phyloP scores from a whole-genome alignment of 306 rosid species.

The Rosa lucieae region DNA sequence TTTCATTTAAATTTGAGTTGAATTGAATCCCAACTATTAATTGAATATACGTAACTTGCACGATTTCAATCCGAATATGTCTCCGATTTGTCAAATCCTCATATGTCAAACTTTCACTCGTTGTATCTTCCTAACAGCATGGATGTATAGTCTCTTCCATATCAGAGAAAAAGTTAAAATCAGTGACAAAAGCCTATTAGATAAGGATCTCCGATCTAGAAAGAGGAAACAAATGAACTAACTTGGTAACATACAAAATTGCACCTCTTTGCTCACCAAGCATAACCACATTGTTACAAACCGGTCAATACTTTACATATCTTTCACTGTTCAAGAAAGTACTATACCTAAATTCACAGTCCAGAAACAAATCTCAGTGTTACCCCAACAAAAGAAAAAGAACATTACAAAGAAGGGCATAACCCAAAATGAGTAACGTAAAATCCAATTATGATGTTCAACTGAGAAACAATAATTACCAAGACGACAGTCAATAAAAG shows the following conservation, averaged over 20 bases:
- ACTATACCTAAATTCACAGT: neutral
- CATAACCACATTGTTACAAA: neutral
- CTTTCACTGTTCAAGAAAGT: neutral
- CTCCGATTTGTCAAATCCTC: neutral
- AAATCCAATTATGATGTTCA: neutral
- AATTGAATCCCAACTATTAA: no score
- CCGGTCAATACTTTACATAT: neutral
- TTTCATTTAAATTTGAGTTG: neutral
- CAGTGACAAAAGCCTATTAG: neutral
- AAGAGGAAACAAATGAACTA: neutral
- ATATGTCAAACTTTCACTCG: neutral
- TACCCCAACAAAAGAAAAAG: no score
- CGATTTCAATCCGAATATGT: neutral
- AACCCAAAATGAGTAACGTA: neutral
- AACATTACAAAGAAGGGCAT: no score
- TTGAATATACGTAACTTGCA: neutral
- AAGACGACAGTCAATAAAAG: neutral
- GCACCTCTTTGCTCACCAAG: neutral
- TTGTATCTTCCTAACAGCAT: neutral
- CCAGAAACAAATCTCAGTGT: no score
- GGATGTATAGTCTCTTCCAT: neutral
- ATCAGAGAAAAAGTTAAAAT: neutral
- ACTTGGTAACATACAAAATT: neutral
- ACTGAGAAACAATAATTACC: neutral
- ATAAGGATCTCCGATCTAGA: neutral